Evolutionary conservation across 768 basidiomycete genomes (phyloP).

Genomic region (Hygrophorus pudorinus): DNA sequence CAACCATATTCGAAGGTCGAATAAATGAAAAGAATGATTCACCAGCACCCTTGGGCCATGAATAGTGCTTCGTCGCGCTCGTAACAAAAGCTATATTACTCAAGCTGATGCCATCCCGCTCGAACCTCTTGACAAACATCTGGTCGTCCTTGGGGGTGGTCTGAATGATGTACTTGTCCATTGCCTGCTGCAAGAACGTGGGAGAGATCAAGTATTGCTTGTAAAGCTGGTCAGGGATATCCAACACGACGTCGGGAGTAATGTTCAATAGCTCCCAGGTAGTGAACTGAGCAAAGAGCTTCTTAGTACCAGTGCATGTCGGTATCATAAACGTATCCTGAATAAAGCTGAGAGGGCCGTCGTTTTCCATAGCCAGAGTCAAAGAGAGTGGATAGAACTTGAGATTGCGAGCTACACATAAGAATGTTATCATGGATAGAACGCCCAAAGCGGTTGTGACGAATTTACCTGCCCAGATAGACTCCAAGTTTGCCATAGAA

Average conservation of each 20-base stretch:
- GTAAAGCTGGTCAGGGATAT: conserved; percentile 24
- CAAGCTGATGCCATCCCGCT: too few species aligned
- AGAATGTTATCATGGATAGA: conserved; percentile 6
- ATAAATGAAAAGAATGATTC: conserved; percentile 6
- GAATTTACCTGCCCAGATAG: conserved; percentile 26
- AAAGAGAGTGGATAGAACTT: conserved; percentile 37
- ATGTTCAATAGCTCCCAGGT: conserved; percentile 36
- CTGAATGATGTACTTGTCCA: conserved; percentile 26
- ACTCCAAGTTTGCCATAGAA: conserved; percentile 36
- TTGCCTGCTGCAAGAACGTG: conserved; percentile 18
- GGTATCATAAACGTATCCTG: conserved; percentile 20
- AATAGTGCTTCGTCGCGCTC: conserved; percentile 30
- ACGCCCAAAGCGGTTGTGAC: conserved; percentile 1
- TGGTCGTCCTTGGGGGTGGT: conserved; percentile 24
- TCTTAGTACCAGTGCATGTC: conserved; percentile 14
- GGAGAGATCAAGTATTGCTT: conserved; percentile 25
- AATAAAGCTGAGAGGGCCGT: conserved; percentile 22
- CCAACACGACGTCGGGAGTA: conserved; percentile 19
- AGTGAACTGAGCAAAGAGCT: conserved; percentile 20
- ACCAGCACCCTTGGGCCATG: conserved; percentile 40
- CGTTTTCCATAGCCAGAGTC: conserved; percentile 18
- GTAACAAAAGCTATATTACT: conserved; percentile 16
- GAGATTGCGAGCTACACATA: conserved; percentile 29
- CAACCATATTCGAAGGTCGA: not conserved
- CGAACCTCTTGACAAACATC: too few species aligned